Evolutionary conservation across 345 rosid species (phyloP), one percentile per base, ranked within the genome.

Genomic region (Excoecaria agallocha): DNA sequence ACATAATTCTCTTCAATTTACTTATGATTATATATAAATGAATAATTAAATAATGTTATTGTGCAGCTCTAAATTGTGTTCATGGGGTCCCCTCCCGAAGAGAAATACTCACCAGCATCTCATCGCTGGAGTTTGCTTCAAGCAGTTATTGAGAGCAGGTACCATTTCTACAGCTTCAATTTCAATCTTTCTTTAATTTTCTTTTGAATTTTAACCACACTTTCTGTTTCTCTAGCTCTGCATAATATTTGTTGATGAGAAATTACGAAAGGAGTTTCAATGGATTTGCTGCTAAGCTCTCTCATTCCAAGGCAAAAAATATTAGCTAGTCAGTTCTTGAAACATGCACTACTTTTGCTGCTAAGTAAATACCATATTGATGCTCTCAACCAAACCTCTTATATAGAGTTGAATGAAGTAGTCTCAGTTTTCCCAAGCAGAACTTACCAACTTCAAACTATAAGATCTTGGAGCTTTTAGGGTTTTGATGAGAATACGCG

Each of bases 401-500:
- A 16, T 52, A 49, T 76, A 82, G 87, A 72, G 19, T 77, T 77
- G 82, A 51, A 81, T 9, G 81, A 72, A 39, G 87, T 84, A 35
- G 82, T 87, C 16, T 86, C 89, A n/a, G 83, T 89, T 30, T 86
- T 86, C 54, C 89, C 87, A 1, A 86, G 72, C 51, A 74, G 9
- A 25, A 79, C 22, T 7, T 39, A 68, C 8, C 8, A 85, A 11
- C 84, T 80, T 50, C 87, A 70, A 3, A 88, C 92, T 0, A 85
- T 90, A 51, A 61, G 81, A 62, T 90, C 90, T 1, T 90, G 92
- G 94, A 84, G 87, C 71, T 88, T 88, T 74, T 58, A 86, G 78
- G 92, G 89, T 11, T 54, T 86, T 12, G 69, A 61, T 43, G 73
- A 20, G 8, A 70, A 37, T 3, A 74, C 76, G 0, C 63, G 58